Conservation (phyloP, 805 yeast genomes). For the Geotrichum ghanense region DNA sequence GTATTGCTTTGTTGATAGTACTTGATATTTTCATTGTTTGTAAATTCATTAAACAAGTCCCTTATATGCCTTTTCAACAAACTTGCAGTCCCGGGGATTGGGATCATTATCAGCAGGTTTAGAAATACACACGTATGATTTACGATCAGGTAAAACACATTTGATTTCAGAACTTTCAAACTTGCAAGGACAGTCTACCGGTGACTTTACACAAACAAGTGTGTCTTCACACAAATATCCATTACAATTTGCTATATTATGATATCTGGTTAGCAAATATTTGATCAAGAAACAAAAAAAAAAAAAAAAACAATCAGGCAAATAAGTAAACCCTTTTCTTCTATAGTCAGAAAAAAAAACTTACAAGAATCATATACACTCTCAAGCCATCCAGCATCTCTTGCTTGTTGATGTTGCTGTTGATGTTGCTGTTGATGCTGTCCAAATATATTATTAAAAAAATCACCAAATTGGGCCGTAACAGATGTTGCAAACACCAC, state of each 20-base stretch:
- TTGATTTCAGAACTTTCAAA: slow-evolving; percentile 76
- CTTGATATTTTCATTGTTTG: no score
- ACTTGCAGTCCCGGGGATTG: slow-evolving; percentile 71
- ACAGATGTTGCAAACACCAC: slow-evolving; percentile 6
- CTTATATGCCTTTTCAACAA: slow-evolving; percentile 64
- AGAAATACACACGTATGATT: slow-evolving; percentile 67
- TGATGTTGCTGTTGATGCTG: slow-evolving; percentile 30
- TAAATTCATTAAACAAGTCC: slow-evolving; percentile 38
- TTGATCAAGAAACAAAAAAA: no score
- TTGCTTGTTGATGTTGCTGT: slow-evolving; percentile 23
- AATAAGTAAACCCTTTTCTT: background rate
- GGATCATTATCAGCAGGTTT: slow-evolving; percentile 48
- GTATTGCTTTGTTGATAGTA: no score
- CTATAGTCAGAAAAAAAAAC: slow-evolving; percentile 3
- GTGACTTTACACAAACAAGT: slow-evolving; percentile 55
- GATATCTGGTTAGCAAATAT: background rate
- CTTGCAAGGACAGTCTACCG: slow-evolving; percentile 80
- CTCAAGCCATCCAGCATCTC: slow-evolving; percentile 18
- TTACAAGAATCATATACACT: slow-evolving; percentile 15
- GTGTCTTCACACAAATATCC: slow-evolving; percentile 78
- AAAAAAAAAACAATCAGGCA: background rate
- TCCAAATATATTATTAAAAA: slow-evolving; percentile 30
- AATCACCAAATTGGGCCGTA: slow-evolving; percentile 31
- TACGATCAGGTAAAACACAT: slow-evolving; percentile 61
- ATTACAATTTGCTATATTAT: slow-evolving; percentile 33